These are phyloP conservation scores for Fistulinella prunicolor DNA, from an alignment of 768 basidiomycete species.

Conservation along the genomic window DNA sequence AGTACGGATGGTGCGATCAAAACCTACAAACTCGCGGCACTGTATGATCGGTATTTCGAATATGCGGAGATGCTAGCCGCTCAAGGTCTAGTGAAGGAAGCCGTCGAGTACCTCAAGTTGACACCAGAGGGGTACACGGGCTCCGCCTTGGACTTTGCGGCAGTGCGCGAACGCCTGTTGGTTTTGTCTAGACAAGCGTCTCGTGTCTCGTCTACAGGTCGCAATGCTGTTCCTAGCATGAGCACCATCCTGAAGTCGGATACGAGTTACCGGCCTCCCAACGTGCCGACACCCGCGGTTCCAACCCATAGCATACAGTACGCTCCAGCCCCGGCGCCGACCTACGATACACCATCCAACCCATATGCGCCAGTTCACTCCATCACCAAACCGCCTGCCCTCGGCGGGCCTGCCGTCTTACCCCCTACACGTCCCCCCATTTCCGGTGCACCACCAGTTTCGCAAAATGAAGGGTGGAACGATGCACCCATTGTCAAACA, in stretches of 20 bases:
- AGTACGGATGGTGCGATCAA: constrained; percentile 43
- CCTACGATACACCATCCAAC: background rate
- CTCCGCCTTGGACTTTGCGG: constrained; percentile 41
- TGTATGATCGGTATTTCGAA: constrained; percentile 95
- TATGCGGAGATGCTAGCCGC: constrained; percentile 90
- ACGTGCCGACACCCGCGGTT: constrained; percentile 24
- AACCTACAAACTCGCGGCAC: constrained; percentile 74
- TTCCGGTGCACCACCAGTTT: constrained; percentile 53
- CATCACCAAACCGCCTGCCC: constrained; percentile 41
- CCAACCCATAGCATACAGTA: constrained; percentile 19
- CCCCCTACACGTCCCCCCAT: constrained; percentile 43
- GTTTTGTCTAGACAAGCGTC: constrained; percentile 33
- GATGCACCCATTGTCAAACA: constrained; percentile 62
- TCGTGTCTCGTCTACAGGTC: constrained; percentile 28
- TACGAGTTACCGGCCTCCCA: constrained; percentile 23
- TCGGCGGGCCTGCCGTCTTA: constrained; percentile 35
- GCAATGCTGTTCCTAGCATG: constrained; percentile 29
- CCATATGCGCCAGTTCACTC: constrained; percentile 22
- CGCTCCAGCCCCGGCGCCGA: constrained; percentile 15
- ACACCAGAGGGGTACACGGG: constrained; percentile 80
- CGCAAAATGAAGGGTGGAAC: constrained; percentile 86
- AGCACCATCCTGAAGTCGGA: constrained; percentile 14
- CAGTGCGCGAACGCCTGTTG: constrained; percentile 47
- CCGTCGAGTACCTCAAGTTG: constrained; percentile 71
- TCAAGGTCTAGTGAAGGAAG: constrained; percentile 86